These are phyloP conservation scores for Tolypocladium sp. DNA, from an alignment of 2,329 filamentous ascomycete species.

Conservation along the genomic window DNA sequence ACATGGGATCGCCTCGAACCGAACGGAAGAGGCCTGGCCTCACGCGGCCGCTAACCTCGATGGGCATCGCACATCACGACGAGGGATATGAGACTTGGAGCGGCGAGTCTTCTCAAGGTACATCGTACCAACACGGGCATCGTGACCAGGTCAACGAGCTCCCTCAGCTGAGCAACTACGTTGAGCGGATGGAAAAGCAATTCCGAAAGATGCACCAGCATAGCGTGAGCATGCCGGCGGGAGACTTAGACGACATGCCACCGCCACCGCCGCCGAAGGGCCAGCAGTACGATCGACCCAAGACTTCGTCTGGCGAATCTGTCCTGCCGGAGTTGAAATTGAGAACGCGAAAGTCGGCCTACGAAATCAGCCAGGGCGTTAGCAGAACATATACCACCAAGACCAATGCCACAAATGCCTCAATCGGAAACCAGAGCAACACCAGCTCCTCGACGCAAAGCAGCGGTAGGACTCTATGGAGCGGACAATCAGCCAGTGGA, in stretches of 20 bases:
- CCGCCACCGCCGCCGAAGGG: slow-evolving; percentile 56
- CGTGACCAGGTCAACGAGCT: slow-evolving; percentile 43
- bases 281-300: slow-evolving; percentile 41
- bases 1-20: slow-evolving; percentile 31
- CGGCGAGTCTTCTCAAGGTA: slow-evolving; percentile 41
- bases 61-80: slow-evolving; percentile 57
- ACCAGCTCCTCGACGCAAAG: slow-evolving; percentile 68
- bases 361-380: slow-evolving; percentile 64
- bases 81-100: slow-evolving; percentile 53
- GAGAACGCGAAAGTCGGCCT: slow-evolving; percentile 63
- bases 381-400: slow-evolving; percentile 81
- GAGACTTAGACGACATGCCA: slow-evolving; percentile 38
- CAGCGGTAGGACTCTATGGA: slow-evolving; percentile 86
- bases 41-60: slow-evolving; percentile 56
- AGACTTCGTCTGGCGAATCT: slow-evolving; percentile 45
- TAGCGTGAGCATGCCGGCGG: slow-evolving; percentile 31
- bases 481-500: slow-evolving; percentile 78
- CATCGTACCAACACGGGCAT: slow-evolving; percentile 29
- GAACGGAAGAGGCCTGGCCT: slow-evolving; percentile 15
- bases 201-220: slow-evolving; percentile 62
- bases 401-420: slow-evolving; percentile 73
- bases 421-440: slow-evolving; percentile 60
- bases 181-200: slow-evolving; percentile 83
- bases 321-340: slow-evolving; percentile 35
- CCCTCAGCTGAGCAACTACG: slow-evolving; percentile 75